These are phyloP conservation scores for Groenewaldozyma auringiensis DNA, from an alignment of 1,139 yeast genomes.

Conservation along the genomic window DNA sequence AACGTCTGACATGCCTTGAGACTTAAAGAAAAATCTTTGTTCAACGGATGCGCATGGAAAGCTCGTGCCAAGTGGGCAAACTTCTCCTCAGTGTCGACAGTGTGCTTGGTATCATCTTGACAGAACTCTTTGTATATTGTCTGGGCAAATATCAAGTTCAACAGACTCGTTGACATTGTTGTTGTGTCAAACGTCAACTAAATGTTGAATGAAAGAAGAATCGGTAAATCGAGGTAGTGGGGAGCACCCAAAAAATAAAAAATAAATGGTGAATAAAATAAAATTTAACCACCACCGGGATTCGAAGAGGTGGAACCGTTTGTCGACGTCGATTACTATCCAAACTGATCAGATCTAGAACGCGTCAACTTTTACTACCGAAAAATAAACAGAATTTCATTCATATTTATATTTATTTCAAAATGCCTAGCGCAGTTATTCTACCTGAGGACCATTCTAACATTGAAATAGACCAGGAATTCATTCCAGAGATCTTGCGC, in stretches of 20 bases:
- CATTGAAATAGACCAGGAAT: neutral
- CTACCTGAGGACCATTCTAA: neutral
- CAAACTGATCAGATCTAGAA: no score
- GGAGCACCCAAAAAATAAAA: no score
- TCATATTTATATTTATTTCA: no score
- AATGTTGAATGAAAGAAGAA: slow-evolving; percentile 18
- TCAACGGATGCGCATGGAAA: slow-evolving; percentile 24
- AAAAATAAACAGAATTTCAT: no score
- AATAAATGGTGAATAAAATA: no score
- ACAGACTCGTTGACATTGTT: slow-evolving; percentile 26
- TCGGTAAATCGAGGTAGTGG: neutral
- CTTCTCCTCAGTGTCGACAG: slow-evolving; percentile 9
- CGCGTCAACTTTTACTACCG: no score
- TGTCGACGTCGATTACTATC: no score
- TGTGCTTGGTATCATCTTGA: slow-evolving; percentile 15
- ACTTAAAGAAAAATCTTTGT: slow-evolving; percentile 22
- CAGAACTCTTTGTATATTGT: slow-evolving; percentile 27
- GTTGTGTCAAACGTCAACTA: no score
- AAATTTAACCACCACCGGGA: no score
- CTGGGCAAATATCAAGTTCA: slow-evolving; percentile 28
- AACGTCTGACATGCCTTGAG: slow-evolving; percentile 25
- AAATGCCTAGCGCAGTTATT: neutral
- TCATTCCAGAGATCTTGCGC: slow-evolving; percentile 22
- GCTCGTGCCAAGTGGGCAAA: slow-evolving; percentile 22
- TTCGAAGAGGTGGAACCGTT: no score